These are phyloP conservation scores for Cutaneotrichosporon sp. DNA, from an alignment of 1,284 basidiomycete genomes.

Conservation along the genomic window DNA sequence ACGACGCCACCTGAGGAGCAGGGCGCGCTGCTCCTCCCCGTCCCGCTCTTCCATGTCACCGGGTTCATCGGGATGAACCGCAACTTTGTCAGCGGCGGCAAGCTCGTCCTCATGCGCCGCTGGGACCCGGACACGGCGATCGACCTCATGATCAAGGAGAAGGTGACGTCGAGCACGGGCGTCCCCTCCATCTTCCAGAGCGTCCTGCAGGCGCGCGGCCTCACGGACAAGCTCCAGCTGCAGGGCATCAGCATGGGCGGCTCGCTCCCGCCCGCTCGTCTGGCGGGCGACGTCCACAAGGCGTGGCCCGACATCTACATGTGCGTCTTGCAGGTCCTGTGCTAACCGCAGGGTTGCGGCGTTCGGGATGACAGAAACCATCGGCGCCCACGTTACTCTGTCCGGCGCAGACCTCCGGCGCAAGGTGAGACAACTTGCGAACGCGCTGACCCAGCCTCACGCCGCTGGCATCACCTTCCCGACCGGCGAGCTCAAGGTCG, in stretches of 20 bases:
- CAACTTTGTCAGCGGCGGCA: slow-evolving; percentile 39
- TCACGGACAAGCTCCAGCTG: slow-evolving; percentile 31
- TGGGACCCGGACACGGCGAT: slow-evolving; percentile 43
- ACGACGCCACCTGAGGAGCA: background rate
- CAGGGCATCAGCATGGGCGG: slow-evolving; percentile 46
- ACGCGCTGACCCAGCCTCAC: slow-evolving; percentile 27
- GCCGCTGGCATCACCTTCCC: background rate
- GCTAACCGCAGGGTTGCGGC: slow-evolving; percentile 28
- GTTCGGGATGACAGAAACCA: slow-evolving; percentile 50
- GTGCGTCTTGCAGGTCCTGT: background rate
- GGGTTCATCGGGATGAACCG: slow-evolving; percentile 46
- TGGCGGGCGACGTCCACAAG: slow-evolving; percentile 37
- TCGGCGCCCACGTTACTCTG: slow-evolving; percentile 41
- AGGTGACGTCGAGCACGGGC: slow-evolving; percentile 43
- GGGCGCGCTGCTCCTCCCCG: slow-evolving; percentile 31
- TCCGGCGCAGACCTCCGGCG: slow-evolving; percentile 32
- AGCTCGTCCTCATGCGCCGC: slow-evolving; percentile 38
- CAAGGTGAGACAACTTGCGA: slow-evolving; percentile 4
- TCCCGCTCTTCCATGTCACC: slow-evolving; percentile 51
- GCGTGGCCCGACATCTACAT: slow-evolving; percentile 27
- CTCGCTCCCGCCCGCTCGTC: slow-evolving; percentile 39
- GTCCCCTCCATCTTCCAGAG: slow-evolving; percentile 43
- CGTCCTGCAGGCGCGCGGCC: slow-evolving; percentile 36
- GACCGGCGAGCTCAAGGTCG: slow-evolving; percentile 30
- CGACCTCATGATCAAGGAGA: slow-evolving; percentile 35